Conservation (phyloP, 371 early-diverging fungal species). For the Mucor indicus region DNA sequence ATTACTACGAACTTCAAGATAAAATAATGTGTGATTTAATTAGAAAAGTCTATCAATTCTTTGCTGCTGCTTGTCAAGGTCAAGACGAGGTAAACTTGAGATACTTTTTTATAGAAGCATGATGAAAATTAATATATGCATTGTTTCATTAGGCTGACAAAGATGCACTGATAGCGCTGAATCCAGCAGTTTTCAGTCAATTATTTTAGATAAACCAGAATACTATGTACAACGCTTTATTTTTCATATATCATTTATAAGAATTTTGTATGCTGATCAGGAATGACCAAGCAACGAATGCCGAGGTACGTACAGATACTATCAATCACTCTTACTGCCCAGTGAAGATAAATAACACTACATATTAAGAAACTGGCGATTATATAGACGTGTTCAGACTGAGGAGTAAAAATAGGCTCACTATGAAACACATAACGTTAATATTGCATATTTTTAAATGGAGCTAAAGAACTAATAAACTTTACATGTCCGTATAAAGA, state of each 20-base stretch:
- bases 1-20: conserved; percentile 2
- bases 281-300: conserved; percentile 82
- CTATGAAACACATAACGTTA: conserved; percentile 22
- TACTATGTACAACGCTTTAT: too few relatives aligned
- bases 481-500: conserved; percentile 41
- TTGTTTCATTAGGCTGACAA: conserved; percentile 8
- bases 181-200: conserved; percentile 3
- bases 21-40: conserved; percentile 12
- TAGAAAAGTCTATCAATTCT: conserved; percentile 9
- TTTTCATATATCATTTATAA: too few relatives aligned
- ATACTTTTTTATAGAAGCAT: neutral
- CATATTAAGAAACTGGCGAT: conserved; percentile 60
- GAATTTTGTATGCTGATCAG: conserved; percentile 23
- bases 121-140: neutral
- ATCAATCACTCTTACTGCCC: conserved; percentile 82
- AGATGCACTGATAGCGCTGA: conserved; percentile 14
- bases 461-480: neutral
- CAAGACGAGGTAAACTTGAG: conserved; percentile 7
- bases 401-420: conserved; percentile 50
- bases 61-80: conserved; percentile 24
- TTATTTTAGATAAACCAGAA: too few relatives aligned
- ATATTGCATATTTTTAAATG: neutral
- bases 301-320: conserved; percentile 81
- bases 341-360: conserved; percentile 70
- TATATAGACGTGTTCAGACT: conserved; percentile 64